These are phyloP conservation scores for Apiotrichum sp. DNA, from an alignment of 1,284 basidiomycete genomes.

Conservation along the genomic window DNA sequence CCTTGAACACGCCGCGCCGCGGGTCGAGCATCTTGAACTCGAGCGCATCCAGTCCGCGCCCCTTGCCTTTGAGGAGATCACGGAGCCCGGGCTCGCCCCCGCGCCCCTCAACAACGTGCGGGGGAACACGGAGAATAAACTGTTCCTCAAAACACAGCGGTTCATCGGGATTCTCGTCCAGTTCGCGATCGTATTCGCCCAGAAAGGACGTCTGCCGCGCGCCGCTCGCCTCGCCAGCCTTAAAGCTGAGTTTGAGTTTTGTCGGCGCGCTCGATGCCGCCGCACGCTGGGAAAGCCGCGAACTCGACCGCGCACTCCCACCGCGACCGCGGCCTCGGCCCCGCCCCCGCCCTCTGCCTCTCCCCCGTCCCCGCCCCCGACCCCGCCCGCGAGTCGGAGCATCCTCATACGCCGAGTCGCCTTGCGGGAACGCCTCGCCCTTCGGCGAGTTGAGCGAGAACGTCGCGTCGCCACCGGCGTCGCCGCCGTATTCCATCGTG, in stretches of 20 bases:
- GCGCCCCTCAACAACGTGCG: constrained; percentile 50
- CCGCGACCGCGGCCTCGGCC: constrained; percentile 13
- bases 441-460: constrained; percentile 1
- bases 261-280: constrained; percentile 9
- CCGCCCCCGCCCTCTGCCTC: constrained; percentile 13
- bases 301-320: constrained; percentile 4
- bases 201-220: constrained; percentile 61
- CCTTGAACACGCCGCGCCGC: constrained; percentile 81
- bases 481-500: no score
- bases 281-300: constrained; percentile 15
- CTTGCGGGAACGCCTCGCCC: neutral
- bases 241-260: constrained; percentile 39
- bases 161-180: constrained; percentile 89
- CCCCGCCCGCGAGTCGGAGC: constrained; percentile 7
- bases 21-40: constrained; percentile 99
- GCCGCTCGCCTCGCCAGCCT: constrained; percentile 20
- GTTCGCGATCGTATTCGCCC: constrained; percentile 82
- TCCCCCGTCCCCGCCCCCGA: constrained; percentile 18
- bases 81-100: constrained; percentile 56
- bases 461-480: neutral
- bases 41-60: constrained; percentile 69
- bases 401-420: neutral
- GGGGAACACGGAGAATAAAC: constrained; percentile 85
- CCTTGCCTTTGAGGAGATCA: constrained; percentile 73
- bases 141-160: constrained; percentile 92